A percentile compares a stretch with the other conserved stretches of the same genome.
Conservation (phyloP, 768 basidiomycete genomes). For the Fomitopsis serialis region DNA sequence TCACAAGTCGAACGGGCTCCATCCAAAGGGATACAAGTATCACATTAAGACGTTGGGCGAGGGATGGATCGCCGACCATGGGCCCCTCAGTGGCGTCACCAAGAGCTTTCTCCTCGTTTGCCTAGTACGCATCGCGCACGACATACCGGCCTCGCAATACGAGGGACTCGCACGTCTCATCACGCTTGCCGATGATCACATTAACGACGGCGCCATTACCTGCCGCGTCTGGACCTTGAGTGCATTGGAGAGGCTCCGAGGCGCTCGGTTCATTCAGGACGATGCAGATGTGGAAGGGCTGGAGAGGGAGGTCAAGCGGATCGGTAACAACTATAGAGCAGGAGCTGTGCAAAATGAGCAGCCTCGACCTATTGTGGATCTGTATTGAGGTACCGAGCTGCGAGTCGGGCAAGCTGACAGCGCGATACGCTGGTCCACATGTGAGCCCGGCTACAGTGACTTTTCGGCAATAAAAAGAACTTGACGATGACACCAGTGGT, state of each 20-base stretch:
- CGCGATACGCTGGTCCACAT: too few relatives aligned
- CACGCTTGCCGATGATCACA: background rate
- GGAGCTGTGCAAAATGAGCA: too few relatives aligned
- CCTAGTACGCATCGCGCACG: background rate
- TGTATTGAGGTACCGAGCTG: too few relatives aligned
- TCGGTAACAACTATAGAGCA: too few relatives aligned
- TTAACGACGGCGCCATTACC: background rate
- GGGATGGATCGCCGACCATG: constrained; percentile 1
- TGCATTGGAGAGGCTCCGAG: background rate
- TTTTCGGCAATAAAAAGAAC: too few relatives aligned
- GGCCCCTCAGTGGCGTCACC: background rate
- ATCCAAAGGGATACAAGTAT: background rate
- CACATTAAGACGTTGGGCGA: constrained; percentile 5
- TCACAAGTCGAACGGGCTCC: background rate
- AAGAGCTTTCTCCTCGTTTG: background rate
- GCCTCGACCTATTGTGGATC: too few relatives aligned
- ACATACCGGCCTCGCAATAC: background rate
- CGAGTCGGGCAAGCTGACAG: too few relatives aligned
- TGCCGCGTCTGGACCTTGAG: background rate
- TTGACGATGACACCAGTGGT: too few relatives aligned
- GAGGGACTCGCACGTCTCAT: background rate
- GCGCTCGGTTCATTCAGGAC: background rate
- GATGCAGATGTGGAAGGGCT: too few relatives aligned
- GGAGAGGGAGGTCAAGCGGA: too few relatives aligned
- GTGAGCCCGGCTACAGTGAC: too few relatives aligned